Conservation (phyloP, 306 rosid genomes). For the Cicer judaicum region DNA sequence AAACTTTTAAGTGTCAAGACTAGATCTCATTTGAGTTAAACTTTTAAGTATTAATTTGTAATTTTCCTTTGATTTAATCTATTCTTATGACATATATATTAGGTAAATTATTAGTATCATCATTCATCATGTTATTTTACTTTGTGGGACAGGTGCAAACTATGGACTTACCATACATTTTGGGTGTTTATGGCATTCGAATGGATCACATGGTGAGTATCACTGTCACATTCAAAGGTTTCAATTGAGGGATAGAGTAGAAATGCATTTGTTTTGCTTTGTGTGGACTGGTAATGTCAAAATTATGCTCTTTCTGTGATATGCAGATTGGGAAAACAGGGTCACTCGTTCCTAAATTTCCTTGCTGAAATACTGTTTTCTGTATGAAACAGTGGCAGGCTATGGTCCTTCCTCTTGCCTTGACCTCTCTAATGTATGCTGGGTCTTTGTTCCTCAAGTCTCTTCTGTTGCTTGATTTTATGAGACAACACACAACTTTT, state of each 20-base stretch:
- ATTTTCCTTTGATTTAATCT: neutral
- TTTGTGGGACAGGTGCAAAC: slow-evolving; percentile 61
- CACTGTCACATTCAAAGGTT: slow-evolving; percentile 24
- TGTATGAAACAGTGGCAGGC: slow-evolving; percentile 98
- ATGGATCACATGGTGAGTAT: slow-evolving; percentile 79
- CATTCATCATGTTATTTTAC: slow-evolving; percentile 2
- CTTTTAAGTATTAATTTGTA: neutral
- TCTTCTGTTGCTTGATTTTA: slow-evolving; percentile 55
- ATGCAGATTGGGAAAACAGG: slow-evolving; percentile 59
- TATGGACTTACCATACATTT: slow-evolving; percentile 44
- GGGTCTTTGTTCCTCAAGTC: slow-evolving; percentile 77
- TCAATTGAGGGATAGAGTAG: slow-evolving; percentile 27
- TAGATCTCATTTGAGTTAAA: neutral
- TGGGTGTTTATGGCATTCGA: slow-evolving; percentile 76
- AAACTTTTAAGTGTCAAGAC: neutral
- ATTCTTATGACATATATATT: neutral
- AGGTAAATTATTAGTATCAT: neutral
- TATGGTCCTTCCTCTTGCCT: slow-evolving; percentile 68
- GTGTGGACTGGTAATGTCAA: slow-evolving; percentile 48
- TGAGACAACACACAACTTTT: slow-evolving; percentile 54
- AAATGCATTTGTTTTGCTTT: neutral
- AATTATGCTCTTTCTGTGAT: slow-evolving; percentile 49
- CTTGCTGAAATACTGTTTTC: slow-evolving; percentile 67
- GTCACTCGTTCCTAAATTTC: slow-evolving; percentile 60
- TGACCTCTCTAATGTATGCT: slow-evolving; percentile 83